Evolutionary conservation across 1,284 basidiomycete species (phyloP).

Genomic region (Ganoderma leucocontextum): DNA sequence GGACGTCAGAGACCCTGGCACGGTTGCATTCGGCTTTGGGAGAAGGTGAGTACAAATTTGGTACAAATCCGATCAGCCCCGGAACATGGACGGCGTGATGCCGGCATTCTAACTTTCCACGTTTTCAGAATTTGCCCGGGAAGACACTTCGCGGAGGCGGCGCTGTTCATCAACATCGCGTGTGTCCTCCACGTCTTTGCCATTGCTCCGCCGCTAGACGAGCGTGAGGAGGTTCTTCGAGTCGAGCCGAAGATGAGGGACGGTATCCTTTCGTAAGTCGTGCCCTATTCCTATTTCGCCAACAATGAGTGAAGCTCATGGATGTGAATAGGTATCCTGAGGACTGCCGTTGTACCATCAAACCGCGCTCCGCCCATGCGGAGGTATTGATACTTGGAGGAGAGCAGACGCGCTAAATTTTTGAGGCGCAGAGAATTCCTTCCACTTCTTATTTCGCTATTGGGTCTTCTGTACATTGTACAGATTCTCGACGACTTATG

Average conservation of each 20-base stretch:
- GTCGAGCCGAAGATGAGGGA: constrained; percentile 31
- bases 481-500: background rate
- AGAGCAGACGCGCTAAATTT: background rate
- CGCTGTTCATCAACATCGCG: constrained; percentile 32
- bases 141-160: constrained; percentile 29
- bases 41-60: constrained; percentile 20
- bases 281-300: background rate
- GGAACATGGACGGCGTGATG: background rate
- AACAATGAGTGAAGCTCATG: background rate
- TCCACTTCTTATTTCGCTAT: background rate
- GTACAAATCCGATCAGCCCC: constrained; percentile 1
- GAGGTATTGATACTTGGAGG: constrained; percentile 21
- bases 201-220: constrained; percentile 30
- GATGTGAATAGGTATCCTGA: constrained; percentile 27
- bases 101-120: too few relatives aligned
- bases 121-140: constrained; percentile 33
- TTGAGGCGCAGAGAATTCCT: background rate
- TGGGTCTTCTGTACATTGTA: background rate
- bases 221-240: constrained; percentile 17
- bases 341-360: constrained; percentile 32
- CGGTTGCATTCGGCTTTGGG: constrained; percentile 33
- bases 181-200: constrained; percentile 36
- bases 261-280: constrained; percentile 30
- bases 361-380: constrained; percentile 22
- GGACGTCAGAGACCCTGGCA: constrained; percentile 26